Evolutionary conservation across 106 monocot genomes (phyloP).

Genomic region (Phalaenopsis aphrodite): DNA sequence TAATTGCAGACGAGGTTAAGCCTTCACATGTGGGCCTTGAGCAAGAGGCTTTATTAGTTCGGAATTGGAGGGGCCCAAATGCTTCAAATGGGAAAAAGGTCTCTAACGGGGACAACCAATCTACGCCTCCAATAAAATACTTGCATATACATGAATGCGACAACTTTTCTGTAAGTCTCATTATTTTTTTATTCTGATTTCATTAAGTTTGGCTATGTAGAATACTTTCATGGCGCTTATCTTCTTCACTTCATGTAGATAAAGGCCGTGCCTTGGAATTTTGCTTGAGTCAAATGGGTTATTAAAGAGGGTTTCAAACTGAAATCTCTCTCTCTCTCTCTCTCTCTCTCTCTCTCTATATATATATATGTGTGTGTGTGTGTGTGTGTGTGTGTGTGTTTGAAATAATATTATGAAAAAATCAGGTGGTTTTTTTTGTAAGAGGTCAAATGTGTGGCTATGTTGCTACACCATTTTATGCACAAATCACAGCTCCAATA

Average conservation of each 20-base stretch:
- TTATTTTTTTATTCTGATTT: neutral
- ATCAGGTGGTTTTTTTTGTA: no score
- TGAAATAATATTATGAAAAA: no score
- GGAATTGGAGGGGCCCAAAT: slow-evolving; percentile 43
- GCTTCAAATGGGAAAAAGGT: slow-evolving; percentile 36
- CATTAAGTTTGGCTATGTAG: neutral
- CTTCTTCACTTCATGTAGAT: neutral
- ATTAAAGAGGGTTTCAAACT: no score
- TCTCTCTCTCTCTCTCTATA: no score
- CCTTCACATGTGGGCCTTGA: slow-evolving; percentile 60
- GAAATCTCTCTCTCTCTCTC: no score
- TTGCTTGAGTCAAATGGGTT: neutral
- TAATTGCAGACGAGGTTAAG: slow-evolving; percentile 37
- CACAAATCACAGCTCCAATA: no score
- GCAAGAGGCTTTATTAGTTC: slow-evolving; percentile 39
- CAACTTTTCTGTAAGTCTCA: slow-evolving; percentile 51
- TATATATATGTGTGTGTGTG: no score
- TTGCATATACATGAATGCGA: slow-evolving; percentile 64
- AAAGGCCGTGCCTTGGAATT: neutral
- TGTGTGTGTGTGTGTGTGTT: no score
- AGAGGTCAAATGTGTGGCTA: no score
- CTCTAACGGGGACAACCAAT: slow-evolving; percentile 35
- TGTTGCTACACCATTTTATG: no score
- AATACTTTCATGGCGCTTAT: neutral
- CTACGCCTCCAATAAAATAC: slow-evolving; percentile 54